phyloP scores from a whole-genome alignment of 345 rosid species.

The Aegle marmelos region DNA sequence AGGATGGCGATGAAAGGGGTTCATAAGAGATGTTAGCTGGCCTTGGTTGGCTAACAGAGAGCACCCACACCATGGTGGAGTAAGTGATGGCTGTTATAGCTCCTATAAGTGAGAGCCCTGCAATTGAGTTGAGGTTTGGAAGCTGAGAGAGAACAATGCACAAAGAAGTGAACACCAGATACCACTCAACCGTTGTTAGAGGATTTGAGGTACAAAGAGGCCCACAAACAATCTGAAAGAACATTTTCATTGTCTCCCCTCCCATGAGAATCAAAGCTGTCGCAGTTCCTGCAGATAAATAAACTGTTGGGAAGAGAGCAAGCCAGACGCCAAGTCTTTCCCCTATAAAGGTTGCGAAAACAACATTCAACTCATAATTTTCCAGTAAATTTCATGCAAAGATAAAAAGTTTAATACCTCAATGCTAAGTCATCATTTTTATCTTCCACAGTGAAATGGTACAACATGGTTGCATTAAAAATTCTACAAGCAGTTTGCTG shows the following conservation, averaged over 20 bases:
- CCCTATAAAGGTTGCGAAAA: conserved; percentile 40
- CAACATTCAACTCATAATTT: background rate
- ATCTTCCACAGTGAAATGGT: background rate
- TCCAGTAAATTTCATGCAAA: background rate
- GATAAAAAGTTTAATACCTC: background rate
- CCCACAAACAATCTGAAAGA: conserved; percentile 90
- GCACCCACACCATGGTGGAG: conserved; percentile 95
- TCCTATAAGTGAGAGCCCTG: conserved; percentile 91
- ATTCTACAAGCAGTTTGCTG: background rate
- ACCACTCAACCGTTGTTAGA: conserved; percentile 93
- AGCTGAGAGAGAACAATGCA: conserved; percentile 96
- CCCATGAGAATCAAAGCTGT: conserved; percentile 88
- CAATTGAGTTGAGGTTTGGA: conserved; percentile 95
- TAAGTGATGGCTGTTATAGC: conserved; percentile 92
- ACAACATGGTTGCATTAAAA: background rate
- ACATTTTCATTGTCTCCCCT: conserved; percentile 94
- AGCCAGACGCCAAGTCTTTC: conserved; percentile 91
- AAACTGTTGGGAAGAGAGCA: conserved; percentile 91
- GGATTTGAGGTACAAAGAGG: conserved; percentile 87
- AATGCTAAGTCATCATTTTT: background rate
- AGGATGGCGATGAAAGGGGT: conserved; percentile 64
- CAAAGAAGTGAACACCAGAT: conserved; percentile 86
- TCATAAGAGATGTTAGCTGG: conserved; percentile 77
- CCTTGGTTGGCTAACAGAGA: conserved; percentile 87
- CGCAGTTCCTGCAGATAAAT: conserved; percentile 94